Evolutionary conservation across 768 basidiomycete genomes (phyloP), one percentile per base, ranked within the genome.

Genomic region (Pleurotus djamor): DNA sequence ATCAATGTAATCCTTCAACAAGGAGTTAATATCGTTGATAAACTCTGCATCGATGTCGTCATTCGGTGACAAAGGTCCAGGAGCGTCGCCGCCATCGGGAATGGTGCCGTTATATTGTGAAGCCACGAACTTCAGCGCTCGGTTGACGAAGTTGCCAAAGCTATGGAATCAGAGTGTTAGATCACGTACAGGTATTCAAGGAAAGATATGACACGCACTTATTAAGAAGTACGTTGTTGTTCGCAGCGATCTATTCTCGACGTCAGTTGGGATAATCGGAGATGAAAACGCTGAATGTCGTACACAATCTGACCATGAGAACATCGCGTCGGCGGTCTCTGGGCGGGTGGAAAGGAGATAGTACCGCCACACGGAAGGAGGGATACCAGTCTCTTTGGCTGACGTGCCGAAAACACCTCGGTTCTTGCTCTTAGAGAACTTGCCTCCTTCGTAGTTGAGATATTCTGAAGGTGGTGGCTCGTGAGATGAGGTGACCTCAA

Each of bases 101-200:
- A 98, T 79, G 45, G 89, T 74, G 51, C 91, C 74, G 56, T 86
- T 83, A 68, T 89, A 96, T 68, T 94, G 93, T 4, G 92, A 89
- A 5, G 89, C 84, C 34, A 94, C 84, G 69, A 99, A 99, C 73
- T 98, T 98, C 69, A 98, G 79, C 14, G 85, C 81, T 32, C 97
- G 90, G 72, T 99, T 99, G 63, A 98, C 91, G 66, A 97, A 98
- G 77, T 99, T 99, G 47, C 97, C 97, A 66, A 99, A 91, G 75
- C 92, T 94, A 57, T 56, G 34, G 21, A 43, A 17, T 14, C 44
- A 12, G 8, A 14, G 38, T 62, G 35, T 51, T 48, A 58, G 55
- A 36, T n/a, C 38, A 57, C 34, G 17, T 28, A 17, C 28, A 14
- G 9, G 9, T 41, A 34, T 36, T 2, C 28, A 21, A 32, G 51